Conservation (phyloP, 306 rosid genomes). For the Abrus precatorius region DNA sequence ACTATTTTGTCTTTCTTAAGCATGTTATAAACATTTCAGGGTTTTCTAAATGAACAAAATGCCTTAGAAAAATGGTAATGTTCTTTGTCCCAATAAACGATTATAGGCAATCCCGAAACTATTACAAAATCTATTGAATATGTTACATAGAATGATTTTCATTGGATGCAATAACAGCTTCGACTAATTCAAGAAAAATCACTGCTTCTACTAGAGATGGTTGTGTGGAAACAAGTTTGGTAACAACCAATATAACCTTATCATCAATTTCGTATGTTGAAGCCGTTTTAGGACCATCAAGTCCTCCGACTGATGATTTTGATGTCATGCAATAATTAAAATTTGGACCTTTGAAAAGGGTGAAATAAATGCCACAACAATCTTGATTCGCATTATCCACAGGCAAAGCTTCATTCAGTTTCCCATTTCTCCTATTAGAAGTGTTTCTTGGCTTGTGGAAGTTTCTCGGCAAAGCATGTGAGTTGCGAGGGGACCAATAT, state of each 20-base stretch:
- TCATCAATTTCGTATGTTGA: background rate
- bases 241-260: slow-evolving; percentile 1
- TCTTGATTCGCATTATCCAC: slow-evolving; percentile 43
- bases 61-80: slow-evolving; percentile 38
- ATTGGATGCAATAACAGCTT: slow-evolving; percentile 5
- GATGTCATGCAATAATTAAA: slow-evolving; percentile 34
- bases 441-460: slow-evolving; percentile 39
- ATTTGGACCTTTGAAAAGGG: slow-evolving; percentile 18
- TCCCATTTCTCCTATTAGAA: slow-evolving; percentile 36
- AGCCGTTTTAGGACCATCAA: slow-evolving; percentile 26
- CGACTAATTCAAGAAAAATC: slow-evolving; percentile 21
- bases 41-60: slow-evolving; percentile 56
- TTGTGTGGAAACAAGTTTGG: slow-evolving; percentile 23
- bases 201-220: background rate
- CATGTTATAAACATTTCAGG: slow-evolving; percentile 61
- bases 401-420: background rate
- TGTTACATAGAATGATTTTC: background rate
- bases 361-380: slow-evolving; percentile 10
- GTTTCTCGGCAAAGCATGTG: slow-evolving; percentile 58
- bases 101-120: background rate
- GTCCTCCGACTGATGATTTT: slow-evolving; percentile 5
- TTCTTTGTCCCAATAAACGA: background rate
- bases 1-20: slow-evolving; percentile 57
- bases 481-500: slow-evolving; percentile 61
- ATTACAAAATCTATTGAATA: background rate